Evolutionary conservation across 2,329 filamentous ascomycete genomes (phyloP).

Genomic region (Venturiaceae sp.): DNA sequence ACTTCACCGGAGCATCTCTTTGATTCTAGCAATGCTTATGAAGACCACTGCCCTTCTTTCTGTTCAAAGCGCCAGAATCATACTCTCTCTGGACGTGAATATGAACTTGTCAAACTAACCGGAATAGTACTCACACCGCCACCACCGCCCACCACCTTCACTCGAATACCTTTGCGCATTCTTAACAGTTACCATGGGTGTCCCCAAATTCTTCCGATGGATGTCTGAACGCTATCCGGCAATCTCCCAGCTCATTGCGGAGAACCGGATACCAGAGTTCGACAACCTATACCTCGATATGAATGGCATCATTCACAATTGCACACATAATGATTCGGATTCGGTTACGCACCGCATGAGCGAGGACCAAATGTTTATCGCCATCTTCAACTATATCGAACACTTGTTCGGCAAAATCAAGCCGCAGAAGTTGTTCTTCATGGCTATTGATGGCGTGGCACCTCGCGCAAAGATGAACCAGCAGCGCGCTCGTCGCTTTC

Average conservation of each 20-base stretch:
- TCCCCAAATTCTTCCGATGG: conserved; percentile 96
- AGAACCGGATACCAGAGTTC: conserved; percentile 98
- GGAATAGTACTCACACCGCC: neutral
- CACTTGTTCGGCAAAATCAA: conserved; percentile 98
- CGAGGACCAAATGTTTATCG: conserved; percentile 99
- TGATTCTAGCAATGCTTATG: too few relatives aligned
- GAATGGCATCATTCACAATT: conserved; percentile 99
- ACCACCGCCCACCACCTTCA: neutral
- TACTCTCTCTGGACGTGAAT: neutral
- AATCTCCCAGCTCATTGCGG: conserved; percentile 95
- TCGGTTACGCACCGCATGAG: conserved; percentile 86
- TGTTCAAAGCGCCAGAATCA: neutral
- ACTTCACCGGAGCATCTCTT: too few relatives aligned
- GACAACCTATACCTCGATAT: conserved; percentile 96
- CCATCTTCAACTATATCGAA: conserved; percentile 99
- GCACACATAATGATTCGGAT: conserved; percentile 93
- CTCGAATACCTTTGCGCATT: neutral
- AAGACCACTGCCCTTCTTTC: too few relatives aligned
- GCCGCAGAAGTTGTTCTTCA: conserved; percentile 96
- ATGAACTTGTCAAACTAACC: neutral
- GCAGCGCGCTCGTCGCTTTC: conserved; percentile 88
- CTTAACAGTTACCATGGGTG: conserved; percentile 45
- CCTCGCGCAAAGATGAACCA: conserved; percentile 99
- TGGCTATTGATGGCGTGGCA: conserved; percentile 97
- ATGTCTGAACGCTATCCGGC: conserved; percentile 97